Base-by-base conservation (phyloP, 805 yeast species). In the Metschnikowia matae region DNA sequence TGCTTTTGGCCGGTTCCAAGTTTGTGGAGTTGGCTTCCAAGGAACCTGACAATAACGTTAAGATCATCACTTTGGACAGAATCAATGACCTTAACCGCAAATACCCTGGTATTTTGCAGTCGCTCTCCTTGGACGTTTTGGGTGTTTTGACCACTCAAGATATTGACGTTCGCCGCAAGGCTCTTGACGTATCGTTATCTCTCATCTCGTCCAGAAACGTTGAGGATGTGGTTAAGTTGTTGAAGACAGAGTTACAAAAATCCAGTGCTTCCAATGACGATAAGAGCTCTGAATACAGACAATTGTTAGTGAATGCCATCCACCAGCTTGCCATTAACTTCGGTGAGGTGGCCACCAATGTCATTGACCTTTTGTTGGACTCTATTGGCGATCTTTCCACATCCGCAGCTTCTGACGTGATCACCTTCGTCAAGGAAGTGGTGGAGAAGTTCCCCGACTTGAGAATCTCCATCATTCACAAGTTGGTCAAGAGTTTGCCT, bases 31-130 rank as follows among this genome's bases (percentile, higher is more conserved):
- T 94, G 59, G 96, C 97, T 33, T 84, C 85, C 59, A 88, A 86
- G 64, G 98, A 90, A 65, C 79, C 96, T n/a, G 98, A 94, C 69
- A 91, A 88, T 72, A 94, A 91, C 63, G 91, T 92, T 60, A 95
- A 95, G 70, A 79, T 94, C 57, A 91, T 92, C 62, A 94, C 96
- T 18, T 77, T 94, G 63, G 94, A 89, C 64, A 82, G 95, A 67
- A 84, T 94, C 53, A 81, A 80, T 59, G 89, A 85, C 48, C 80
- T 94, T 48, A 85, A 88, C 62, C 73, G 74, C 54, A 79, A 78
- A 54, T 81, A 84, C 64, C 92, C 94, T 20, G 97, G 97, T 47
- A 76, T 87, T 44, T 77, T 92, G 57, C 91, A 88, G 63, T 95
- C 87, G 50, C 77, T 87, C 54, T 83, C 89, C 26, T 77, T 94